A percentile compares a stretch with the other conserved stretches of the same genome.
Evolutionary conservation across 2,329 filamentous ascomycete species (phyloP).

Genomic region (Phaeosphaeria sp.): DNA sequence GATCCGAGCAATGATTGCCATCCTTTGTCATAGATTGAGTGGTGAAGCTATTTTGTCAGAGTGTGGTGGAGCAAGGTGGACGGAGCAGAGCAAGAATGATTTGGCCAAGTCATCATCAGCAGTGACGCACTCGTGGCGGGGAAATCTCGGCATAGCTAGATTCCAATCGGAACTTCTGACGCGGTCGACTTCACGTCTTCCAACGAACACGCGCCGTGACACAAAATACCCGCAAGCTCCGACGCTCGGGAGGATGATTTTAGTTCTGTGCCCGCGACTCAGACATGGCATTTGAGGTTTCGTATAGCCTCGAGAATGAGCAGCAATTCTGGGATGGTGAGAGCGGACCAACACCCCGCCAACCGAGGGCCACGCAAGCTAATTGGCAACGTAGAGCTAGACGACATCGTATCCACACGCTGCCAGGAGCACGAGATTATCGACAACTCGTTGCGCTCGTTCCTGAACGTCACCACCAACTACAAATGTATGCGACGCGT

Average conservation of each 20-base stretch:
- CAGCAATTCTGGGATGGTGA: constrained; percentile 89
- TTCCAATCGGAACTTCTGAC: constrained; percentile 16
- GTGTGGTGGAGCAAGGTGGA: too few species aligned
- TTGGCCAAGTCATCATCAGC: too few species aligned
- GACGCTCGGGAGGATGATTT: constrained; percentile 45
- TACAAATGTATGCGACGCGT: constrained; percentile 64
- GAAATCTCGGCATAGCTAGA: constrained; percentile 27
- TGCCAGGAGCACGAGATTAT: constrained; percentile 71
- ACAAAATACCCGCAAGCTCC: constrained; percentile 25
- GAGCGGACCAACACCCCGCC: constrained; percentile 43
- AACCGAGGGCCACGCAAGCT: constrained; percentile 19
- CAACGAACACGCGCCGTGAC: constrained; percentile 21
- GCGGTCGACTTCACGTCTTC: constrained; percentile 29
- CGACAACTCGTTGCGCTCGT: constrained; percentile 85
- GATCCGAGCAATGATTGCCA: too few species aligned
- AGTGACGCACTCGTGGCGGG: constrained; percentile 34
- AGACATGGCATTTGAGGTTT: constrained; percentile 72
- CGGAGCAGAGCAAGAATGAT: too few species aligned
- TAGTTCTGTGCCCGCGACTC: constrained; percentile 42
- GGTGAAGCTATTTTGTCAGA: too few species aligned
- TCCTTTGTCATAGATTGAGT: too few species aligned
- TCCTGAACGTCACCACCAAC: constrained; percentile 77
- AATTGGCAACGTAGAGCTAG: constrained; percentile 61
- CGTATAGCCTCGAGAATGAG: constrained; percentile 75
- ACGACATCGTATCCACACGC: constrained; percentile 66